Evolutionary conservation across 805 yeast genomes (phyloP).

Genomic region (Candida insectorum): DNA sequence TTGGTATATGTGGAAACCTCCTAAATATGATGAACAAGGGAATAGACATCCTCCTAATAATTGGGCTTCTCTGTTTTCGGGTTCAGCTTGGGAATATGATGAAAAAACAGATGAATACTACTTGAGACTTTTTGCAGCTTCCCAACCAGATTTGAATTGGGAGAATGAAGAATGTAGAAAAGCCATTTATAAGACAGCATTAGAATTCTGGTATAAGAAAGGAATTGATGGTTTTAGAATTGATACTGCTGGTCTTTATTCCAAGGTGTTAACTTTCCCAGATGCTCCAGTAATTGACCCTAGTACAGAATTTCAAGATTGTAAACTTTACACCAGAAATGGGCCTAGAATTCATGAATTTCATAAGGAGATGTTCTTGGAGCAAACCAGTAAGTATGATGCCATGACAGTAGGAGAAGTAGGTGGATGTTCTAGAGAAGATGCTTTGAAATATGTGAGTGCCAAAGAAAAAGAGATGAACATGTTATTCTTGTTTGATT

Average conservation of each 20-base stretch:
- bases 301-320: slow-evolving; percentile 38
- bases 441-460: slow-evolving; percentile 41
- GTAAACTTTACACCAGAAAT: slow-evolving; percentile 27
- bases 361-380: slow-evolving; percentile 47
- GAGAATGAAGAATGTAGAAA: slow-evolving; percentile 41
- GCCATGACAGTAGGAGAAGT: slow-evolving; percentile 59
- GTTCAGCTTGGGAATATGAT: slow-evolving; percentile 57
- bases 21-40: slow-evolving; percentile 44
- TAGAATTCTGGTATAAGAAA: slow-evolving; percentile 51
- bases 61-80: slow-evolving; percentile 52
- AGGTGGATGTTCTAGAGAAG: slow-evolving; percentile 40
- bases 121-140: slow-evolving; percentile 48
- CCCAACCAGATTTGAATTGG: slow-evolving; percentile 65
- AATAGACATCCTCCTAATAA: slow-evolving; percentile 54
- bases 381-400: slow-evolving; percentile 44
- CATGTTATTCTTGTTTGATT: slow-evolving; percentile 34
- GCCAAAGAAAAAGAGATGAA: slow-evolving; percentile 34
- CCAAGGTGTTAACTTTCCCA: slow-evolving; percentile 42
- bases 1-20: slow-evolving; percentile 59
- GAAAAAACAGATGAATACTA: slow-evolving; percentile 54
- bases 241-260: slow-evolving; percentile 52
- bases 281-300: slow-evolving; percentile 50
- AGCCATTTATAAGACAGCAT: slow-evolving; percentile 44
- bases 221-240: slow-evolving; percentile 61
- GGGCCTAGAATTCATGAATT: slow-evolving; percentile 60